These are phyloP conservation scores for Alternaria hordeiaustralica DNA, from an alignment of 2,329 filamentous ascomycete genomes.

Conservation along the genomic window DNA sequence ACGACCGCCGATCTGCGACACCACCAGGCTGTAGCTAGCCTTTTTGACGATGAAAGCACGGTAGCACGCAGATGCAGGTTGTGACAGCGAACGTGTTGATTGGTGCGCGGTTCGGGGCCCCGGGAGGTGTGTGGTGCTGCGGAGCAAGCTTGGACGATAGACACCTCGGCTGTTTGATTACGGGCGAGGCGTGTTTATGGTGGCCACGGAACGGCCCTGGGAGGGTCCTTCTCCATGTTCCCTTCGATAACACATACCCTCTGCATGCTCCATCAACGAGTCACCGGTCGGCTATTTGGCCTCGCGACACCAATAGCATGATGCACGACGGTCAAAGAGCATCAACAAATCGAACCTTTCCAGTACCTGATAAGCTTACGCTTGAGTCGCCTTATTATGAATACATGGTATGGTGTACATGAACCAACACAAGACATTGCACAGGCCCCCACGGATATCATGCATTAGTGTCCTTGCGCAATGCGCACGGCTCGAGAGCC, in stretches of 20 bases:
- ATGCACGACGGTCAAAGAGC: not conserved
- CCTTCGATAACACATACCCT: not conserved
- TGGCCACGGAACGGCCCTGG: slow-evolving; percentile 1
- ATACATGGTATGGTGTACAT: not conserved
- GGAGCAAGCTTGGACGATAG: not conserved
- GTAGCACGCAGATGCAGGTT: not conserved
- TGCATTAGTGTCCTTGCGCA: not conserved
- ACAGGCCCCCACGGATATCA: not conserved
- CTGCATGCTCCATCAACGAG: not conserved
- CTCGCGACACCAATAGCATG: not conserved
- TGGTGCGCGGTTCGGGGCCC: not conserved
- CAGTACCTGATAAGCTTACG: not conserved
- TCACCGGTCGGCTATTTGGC: not conserved
- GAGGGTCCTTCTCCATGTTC: not conserved
- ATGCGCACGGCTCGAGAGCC: not conserved
- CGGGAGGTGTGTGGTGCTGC: not conserved
- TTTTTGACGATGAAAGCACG: not conserved
- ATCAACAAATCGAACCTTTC: not conserved
- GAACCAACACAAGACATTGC: not conserved
- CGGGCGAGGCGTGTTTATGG: not conserved
- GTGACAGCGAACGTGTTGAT: not conserved
- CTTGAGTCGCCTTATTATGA: not conserved
- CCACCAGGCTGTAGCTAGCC: not conserved
- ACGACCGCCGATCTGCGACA: not conserved
- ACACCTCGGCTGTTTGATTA: not conserved